Evolutionary conservation across 805 yeast species (phyloP).

Genomic region (Kodamaea nitidulidarum): DNA sequence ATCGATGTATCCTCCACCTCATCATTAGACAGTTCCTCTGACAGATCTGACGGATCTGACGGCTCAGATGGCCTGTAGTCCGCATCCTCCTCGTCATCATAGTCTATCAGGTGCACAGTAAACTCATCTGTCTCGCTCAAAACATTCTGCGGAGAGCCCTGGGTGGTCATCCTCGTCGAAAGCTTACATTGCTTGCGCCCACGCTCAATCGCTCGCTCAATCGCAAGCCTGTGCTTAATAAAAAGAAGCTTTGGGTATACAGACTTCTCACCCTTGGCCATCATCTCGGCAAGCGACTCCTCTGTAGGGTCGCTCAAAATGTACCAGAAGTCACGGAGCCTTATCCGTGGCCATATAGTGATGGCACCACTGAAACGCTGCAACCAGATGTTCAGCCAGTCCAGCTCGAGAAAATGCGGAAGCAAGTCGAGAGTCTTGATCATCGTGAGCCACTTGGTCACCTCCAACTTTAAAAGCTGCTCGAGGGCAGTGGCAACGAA

Average conservation of each 20-base stretch:
- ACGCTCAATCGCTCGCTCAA: constrained; percentile 60
- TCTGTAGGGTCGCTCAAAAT: constrained; percentile 67
- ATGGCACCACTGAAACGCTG: constrained; percentile 73
- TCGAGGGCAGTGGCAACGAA: constrained; percentile 70
- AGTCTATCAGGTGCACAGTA: constrained; percentile 9
- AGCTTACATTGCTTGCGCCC: constrained; percentile 37
- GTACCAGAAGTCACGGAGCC: constrained; percentile 54
- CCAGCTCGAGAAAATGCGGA: constrained; percentile 68
- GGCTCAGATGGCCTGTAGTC: not conserved
- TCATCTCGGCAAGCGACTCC: constrained; percentile 50
- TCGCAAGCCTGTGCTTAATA: constrained; percentile 56
- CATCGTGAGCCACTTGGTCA: constrained; percentile 71
- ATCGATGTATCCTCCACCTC: constrained; percentile 5
- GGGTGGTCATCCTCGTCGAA: constrained; percentile 15
- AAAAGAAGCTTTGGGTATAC: constrained; percentile 65
- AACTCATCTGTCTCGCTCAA: constrained; percentile 6
- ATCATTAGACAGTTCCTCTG: constrained; percentile 5
- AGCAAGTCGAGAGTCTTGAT: constrained; percentile 60
- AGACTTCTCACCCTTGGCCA: constrained; percentile 58
- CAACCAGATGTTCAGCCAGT: constrained; percentile 75
- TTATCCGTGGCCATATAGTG: constrained; percentile 70
- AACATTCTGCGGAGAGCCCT: not conserved
- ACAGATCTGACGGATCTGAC: not conserved
- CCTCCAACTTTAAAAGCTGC: constrained; percentile 65
- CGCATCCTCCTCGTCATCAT: constrained; percentile 10